Conservation (phyloP, 2,329 filamentous ascomycete genomes). For the Aciculosporium take region DNA sequence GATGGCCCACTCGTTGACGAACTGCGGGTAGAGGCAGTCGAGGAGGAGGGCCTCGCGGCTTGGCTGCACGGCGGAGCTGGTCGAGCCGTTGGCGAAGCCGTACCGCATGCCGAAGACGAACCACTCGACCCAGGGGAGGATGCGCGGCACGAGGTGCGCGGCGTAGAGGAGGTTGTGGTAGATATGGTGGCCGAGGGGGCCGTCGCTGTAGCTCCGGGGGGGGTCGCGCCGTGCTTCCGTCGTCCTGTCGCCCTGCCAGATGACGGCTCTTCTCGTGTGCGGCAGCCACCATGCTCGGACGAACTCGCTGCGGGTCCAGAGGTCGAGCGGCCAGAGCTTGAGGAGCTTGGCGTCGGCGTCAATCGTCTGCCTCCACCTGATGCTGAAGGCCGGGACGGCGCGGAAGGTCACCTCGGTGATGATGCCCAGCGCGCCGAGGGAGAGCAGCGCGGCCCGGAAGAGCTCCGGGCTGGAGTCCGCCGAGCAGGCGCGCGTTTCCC, state of each 20-base stretch:
- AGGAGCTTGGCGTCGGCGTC: slow-evolving; percentile 56
- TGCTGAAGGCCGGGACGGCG: slow-evolving; percentile 66
- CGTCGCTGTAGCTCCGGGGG: slow-evolving; percentile 64
- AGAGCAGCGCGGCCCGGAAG: slow-evolving; percentile 77
- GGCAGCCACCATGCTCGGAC: slow-evolving; percentile 97
- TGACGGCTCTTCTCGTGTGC: slow-evolving; percentile 72
- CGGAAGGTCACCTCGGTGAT: slow-evolving; percentile 80
- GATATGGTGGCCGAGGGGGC: slow-evolving; percentile 66
- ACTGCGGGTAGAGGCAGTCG: slow-evolving; percentile 98
- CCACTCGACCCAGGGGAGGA: slow-evolving; percentile 85
- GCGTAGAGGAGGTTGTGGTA: slow-evolving; percentile 85
- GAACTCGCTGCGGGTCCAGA: slow-evolving; percentile 81
- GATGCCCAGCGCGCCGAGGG: slow-evolving; percentile 79
- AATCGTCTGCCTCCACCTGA: slow-evolving; percentile 74
- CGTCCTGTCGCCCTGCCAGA: slow-evolving; percentile 80
- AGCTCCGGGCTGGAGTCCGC: slow-evolving; percentile 58
- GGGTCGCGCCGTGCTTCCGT: slow-evolving; percentile 44
- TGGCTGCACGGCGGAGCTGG: slow-evolving; percentile 63
- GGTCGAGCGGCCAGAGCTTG: slow-evolving; percentile 51
- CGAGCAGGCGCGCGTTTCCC: slow-evolving; percentile 56
- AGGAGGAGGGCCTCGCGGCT: slow-evolving; percentile 72
- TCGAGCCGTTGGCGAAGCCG: slow-evolving; percentile 60
- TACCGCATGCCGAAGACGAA: slow-evolving; percentile 98
- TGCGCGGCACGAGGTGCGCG: slow-evolving; percentile 59
- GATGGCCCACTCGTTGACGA: slow-evolving; percentile 95